A percentile compares a stretch with the other conserved stretches of the same genome.
phyloP scores from a whole-genome alignment of 208 protist species.

The Angomonas ambiguus region DNA sequence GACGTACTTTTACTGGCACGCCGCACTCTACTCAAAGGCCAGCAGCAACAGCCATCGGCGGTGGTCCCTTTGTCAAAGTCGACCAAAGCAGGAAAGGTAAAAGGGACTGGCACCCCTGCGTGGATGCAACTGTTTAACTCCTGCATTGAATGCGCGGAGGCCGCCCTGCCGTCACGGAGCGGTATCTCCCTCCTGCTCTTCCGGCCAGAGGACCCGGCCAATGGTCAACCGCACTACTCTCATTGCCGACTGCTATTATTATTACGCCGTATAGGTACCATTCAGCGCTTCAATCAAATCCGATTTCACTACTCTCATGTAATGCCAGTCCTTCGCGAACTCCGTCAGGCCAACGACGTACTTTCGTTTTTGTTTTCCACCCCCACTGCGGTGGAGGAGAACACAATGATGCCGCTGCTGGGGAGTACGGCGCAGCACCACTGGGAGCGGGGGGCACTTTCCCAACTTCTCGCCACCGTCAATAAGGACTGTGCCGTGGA shows the following conservation, averaged over 20 bases:
- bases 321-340: background rate
- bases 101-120: background rate
- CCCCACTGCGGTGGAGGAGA: constrained; percentile 16
- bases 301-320: constrained; percentile 24
- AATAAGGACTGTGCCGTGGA: constrained; percentile 26
- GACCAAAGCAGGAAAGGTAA: background rate
- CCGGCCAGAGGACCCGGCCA: background rate
- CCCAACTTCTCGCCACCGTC: constrained; percentile 24
- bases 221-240: background rate
- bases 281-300: constrained; percentile 51
- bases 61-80: no score
- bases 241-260: constrained; percentile 17
- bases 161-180: background rate
- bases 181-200: background rate
- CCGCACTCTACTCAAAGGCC: no score
- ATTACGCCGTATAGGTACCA: constrained; percentile 22
- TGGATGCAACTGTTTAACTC: background rate
- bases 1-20: background rate
- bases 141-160: background rate
- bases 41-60: no score
- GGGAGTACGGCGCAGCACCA: constrained; percentile 33
- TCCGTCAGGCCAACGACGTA: background rate
- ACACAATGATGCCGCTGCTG: constrained; percentile 41
- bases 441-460: constrained; percentile 43
- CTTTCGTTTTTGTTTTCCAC: constrained; percentile 19